Evolutionary conservation across 768 basidiomycete species (phyloP).

Genomic region (Boletus tomentosulus): DNA sequence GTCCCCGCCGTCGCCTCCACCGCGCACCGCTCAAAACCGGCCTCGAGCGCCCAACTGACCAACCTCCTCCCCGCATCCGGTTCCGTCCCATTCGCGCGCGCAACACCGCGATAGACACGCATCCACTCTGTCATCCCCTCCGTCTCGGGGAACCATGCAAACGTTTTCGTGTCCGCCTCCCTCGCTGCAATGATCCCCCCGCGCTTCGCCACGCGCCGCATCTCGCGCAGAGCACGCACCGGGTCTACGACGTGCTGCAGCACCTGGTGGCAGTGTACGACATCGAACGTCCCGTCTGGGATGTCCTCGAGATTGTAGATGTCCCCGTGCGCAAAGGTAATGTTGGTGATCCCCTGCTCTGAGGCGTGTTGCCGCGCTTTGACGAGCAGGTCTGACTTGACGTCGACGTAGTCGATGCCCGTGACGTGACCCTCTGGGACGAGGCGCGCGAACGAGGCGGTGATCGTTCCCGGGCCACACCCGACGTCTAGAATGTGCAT

Average conservation of each 20-base stretch:
- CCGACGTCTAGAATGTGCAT: background rate
- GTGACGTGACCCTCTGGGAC: background rate
- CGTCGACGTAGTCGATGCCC: too few relatives aligned
- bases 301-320: background rate
- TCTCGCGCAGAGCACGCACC: background rate
- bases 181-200: too few relatives aligned
- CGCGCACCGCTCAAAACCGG: background rate
- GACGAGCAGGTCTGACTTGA: too few relatives aligned
- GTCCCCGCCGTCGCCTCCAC: background rate
- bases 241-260: background rate
- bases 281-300: background rate
- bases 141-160: background rate
- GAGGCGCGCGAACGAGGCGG: too few relatives aligned
- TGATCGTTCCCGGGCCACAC: background rate
- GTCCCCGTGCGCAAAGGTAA: too few relatives aligned
- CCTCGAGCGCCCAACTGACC: background rate
- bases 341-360: too few relatives aligned
- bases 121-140: background rate
- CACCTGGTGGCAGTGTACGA: background rate
- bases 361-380: background rate
- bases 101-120: background rate
- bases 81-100: background rate
- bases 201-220: background rate
- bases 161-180: background rate
- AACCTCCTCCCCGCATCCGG: background rate